Base-by-base conservation (phyloP, 257 asterid genomes). In the Rubia yunnanensis region DNA sequence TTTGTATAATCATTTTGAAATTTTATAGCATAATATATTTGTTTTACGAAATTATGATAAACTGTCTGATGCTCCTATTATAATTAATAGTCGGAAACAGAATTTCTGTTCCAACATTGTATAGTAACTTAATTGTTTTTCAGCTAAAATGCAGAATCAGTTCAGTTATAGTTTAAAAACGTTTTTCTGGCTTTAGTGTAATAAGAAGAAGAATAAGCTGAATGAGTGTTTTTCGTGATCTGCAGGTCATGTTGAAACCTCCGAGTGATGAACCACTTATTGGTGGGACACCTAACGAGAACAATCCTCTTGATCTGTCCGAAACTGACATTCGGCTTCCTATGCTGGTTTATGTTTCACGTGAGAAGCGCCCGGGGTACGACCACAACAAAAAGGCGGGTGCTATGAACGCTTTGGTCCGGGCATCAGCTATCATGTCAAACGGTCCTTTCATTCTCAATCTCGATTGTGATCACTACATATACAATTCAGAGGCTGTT, bases 381-480 rank as follows among this genome's bases (percentile, higher is more conserved):
- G 97, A 89, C 76, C 97, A 89, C 83, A 89, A 89, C 73, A 89
- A 89, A 76, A 89, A 89, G 81, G 97, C 97, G 17, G 97, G 97
- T 20, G 97, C 97, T 27, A 87, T 89, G 97, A 89, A 89, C 65
- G 95, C 95, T 1, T 68, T 89, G 75, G 96, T 89, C 71, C 84
- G 96, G 27, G 95, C 94, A 56, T 87, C 96, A 1, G 96, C 96
- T 54, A 78, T 89, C 75, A 83, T 87, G 96, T 89, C 96, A 49
- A 89, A 89, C 41, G 96, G 96, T n/a, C 94, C 96, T 26, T 89
- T 89, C 72, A 89, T 89, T 68, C 85, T 89, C 27, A 89, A 89
- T 64, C 95, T 89, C 0, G 96, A 89, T 76, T 89, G 96, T 61
- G 96, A 89, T 78, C 96, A 89, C 84, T 89, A 89, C 81, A 85